Evolutionary conservation across 305 asterid species (phyloP), one percentile per base, ranked within the genome.

Genomic region (Fraxinus velutina): DNA sequence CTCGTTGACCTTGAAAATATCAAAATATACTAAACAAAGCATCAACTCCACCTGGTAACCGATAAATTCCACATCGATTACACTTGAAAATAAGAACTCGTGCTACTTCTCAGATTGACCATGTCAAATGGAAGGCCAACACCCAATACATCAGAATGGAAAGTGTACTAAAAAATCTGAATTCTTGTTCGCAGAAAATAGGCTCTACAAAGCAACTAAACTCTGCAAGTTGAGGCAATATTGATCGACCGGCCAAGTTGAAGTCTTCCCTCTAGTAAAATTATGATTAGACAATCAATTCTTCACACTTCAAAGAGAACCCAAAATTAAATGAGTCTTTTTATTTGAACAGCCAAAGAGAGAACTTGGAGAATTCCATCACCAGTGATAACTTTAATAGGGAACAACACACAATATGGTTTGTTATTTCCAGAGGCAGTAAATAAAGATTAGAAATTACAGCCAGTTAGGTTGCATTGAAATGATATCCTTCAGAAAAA

Each of bases 391-490:
- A 42, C 42, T 70, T 75, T 36, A 37, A 75, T 78, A 36, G 62
- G 74, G 66, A 27, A 27, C n/a, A 27, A 0, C n/a, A 74, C 37
- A 73, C 7, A 24, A 74, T 73, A 64, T 8, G 15, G 55, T 30
- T 68, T 29, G 47, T 36, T 79, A 60, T 42, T 39, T 70, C 78
- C 62, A 80, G 76, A 71, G 24, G 76, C 15, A 62, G 76, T 33
- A 80, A 81, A 79, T 82, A 60, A 74, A 27, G 39, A 75, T 34
- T 33, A 47, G n/a, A 71, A 75, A 73, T 52, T 78, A 76, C 82
- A 83, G 27, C 32, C 64, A 74, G 83, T 81, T 57, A 37, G 47
- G 78, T 19, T 68, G 68, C 22, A 60, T 5, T 33, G 7, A 50
- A 84, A 50, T 77, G 57, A 57, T 75, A 72, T 57, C 30, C 29